A percentile compares a stretch with the other conserved stretches of the same genome.
Conservation (phyloP, 345 rosid genomes). For the Barbarea vulgaris region DNA sequence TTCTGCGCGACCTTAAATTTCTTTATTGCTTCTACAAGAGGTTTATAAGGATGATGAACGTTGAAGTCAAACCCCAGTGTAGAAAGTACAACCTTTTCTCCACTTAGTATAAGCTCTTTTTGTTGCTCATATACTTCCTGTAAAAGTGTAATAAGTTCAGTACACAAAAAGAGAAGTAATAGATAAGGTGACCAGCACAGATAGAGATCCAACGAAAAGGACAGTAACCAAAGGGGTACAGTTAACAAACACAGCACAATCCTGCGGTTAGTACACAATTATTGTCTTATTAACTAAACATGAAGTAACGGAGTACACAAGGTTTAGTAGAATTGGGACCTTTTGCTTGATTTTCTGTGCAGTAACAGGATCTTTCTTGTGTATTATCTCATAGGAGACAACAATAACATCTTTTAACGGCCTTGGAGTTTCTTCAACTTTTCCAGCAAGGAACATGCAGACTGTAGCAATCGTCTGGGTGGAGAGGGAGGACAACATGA, state of each 20-base stretch:
- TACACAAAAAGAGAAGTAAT: conserved; percentile 23
- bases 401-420: conserved; percentile 91
- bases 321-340: conserved; percentile 47
- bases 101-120: conserved; percentile 79
- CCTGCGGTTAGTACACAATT: neutral
- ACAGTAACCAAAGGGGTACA: neutral
- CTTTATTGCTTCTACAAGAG: conserved; percentile 96
- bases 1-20: conserved; percentile 96
- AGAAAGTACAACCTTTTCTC: conserved; percentile 94
- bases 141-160: conserved; percentile 26
- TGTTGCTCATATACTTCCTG: conserved; percentile 99
- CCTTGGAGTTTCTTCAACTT: conserved; percentile 98
- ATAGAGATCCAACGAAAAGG: conserved; percentile 8
- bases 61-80: conserved; percentile 93
- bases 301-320: conserved; percentile 8
- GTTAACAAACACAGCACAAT: conserved; percentile 3
- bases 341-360: conserved; percentile 90
- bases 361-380: conserved; percentile 86
- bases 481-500: conserved; percentile 12
- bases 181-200: conserved; percentile 6
- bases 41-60: conserved; percentile 94
- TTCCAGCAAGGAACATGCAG: conserved; percentile 98
- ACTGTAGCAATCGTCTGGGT: conserved; percentile 87
- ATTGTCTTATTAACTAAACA: conserved; percentile 11
- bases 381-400: conserved; percentile 90